phyloP scores from a whole-genome alignment of 176 grass and related monocot species.

The Musa acuminata region DNA sequence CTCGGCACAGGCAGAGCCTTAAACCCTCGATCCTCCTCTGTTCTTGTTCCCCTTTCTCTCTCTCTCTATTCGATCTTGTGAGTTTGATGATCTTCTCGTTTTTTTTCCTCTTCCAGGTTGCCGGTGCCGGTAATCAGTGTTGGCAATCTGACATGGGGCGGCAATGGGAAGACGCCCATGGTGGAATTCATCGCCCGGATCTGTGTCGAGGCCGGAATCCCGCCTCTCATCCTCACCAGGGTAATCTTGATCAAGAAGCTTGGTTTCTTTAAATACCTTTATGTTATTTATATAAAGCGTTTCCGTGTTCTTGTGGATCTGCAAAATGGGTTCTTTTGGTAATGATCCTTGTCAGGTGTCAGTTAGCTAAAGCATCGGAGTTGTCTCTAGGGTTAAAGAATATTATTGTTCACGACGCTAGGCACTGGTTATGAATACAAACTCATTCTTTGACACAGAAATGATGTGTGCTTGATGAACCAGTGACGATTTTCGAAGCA shows the following conservation, averaged over 20 bases:
- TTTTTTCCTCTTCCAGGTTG: constrained; percentile 26
- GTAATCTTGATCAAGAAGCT: not conserved
- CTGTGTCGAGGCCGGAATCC: constrained; percentile 30
- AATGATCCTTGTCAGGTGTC: not conserved
- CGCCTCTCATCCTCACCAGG: constrained; percentile 65
- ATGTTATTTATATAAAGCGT: not conserved
- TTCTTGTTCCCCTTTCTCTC: not conserved
- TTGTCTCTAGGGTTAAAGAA: too few relatives aligned
- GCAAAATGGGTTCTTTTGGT: not conserved
- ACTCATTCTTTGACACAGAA: not conserved
- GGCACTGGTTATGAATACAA: not conserved
- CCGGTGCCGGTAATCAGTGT: constrained; percentile 69
- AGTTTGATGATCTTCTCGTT: not conserved
- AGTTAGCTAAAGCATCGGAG: not conserved
- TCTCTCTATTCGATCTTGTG: not conserved
- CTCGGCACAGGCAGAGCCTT: constrained; percentile 20
- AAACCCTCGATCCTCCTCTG: not conserved
- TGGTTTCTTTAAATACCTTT: not conserved
- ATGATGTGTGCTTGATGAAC: not conserved
- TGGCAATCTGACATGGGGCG: constrained; percentile 78
- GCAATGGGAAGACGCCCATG: constrained; percentile 83
- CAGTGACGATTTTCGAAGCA: not conserved
- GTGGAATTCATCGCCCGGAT: constrained; percentile 54
- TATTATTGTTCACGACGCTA: not conserved
- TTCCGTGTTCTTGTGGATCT: not conserved